These are phyloP conservation scores for Phytophthora multivora DNA, from an alignment of 352 stramenopile species.

Conservation along the genomic window DNA sequence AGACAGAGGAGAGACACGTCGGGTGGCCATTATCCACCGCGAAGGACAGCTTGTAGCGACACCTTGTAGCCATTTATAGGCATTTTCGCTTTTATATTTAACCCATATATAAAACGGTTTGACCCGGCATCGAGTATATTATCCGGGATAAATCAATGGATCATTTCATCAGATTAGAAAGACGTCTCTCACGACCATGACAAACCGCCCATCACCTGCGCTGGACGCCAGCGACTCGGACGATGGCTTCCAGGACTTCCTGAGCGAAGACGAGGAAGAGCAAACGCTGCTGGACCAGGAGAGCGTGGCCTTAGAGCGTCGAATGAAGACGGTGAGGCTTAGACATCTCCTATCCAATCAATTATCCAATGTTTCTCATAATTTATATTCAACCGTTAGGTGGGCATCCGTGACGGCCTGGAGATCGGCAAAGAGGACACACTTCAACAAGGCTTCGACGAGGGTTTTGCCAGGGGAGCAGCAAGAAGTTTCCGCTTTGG, in stretches of 20 bases:
- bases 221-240: conserved; percentile 32
- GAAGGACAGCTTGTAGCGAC: neutral
- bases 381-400: conserved; percentile 30
- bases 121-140: too few species aligned
- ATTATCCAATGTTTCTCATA: conserved; percentile 5
- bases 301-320: conserved; percentile 55
- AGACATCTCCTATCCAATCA: neutral
- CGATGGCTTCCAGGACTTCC: conserved; percentile 70
- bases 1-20: conserved; percentile 50
- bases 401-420: conserved; percentile 71
- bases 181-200: neutral
- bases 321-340: conserved; percentile 61
- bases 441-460: conserved; percentile 74
- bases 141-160: too few species aligned
- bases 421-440: conserved; percentile 75
- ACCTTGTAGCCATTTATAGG: conserved; percentile 10
- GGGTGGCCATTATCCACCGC: conserved; percentile 18
- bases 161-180: too few species aligned
- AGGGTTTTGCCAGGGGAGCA: conserved; percentile 49
- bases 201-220: neutral
- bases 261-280: conserved; percentile 62
- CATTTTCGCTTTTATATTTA: neutral
- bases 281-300: conserved; percentile 53
- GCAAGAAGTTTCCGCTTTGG: conserved; percentile 47
- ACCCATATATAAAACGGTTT: too few species aligned